A percentile compares a stretch with the other conserved stretches of the same genome.
Evolutionary conservation across 1,284 basidiomycete species (phyloP).

Genomic region (Cryptococcus jaspeensis): DNA sequence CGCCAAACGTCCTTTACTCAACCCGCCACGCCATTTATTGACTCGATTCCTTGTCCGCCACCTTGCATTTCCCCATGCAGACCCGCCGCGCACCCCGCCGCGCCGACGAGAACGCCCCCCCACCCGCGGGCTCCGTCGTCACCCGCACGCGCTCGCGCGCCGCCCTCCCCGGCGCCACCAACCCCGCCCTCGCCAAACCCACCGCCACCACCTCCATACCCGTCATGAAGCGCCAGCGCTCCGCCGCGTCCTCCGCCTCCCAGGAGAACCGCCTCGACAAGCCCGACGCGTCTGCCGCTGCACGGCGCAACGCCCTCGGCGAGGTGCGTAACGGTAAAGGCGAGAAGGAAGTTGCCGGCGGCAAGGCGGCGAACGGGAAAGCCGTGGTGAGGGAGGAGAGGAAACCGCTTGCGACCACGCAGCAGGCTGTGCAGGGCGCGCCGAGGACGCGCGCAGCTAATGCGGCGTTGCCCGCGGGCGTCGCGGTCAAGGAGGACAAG

Average conservation of each 20-base stretch:
- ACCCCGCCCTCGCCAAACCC: slow-evolving; percentile 15
- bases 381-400: slow-evolving; percentile 17
- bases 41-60: too few species aligned
- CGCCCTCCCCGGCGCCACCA: slow-evolving; percentile 6
- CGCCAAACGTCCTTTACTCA: too few species aligned
- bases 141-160: slow-evolving; percentile 24
- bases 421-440: slow-evolving; percentile 5
- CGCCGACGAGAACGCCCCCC: slow-evolving; percentile 47
- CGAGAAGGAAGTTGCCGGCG: slow-evolving; percentile 5
- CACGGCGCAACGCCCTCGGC: slow-evolving; percentile 44
- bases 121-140: slow-evolving; percentile 22
- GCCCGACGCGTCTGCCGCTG: slow-evolving; percentile 16
- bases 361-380: slow-evolving; percentile 11
- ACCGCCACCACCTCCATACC: slow-evolving; percentile 32
- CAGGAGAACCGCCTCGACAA: slow-evolving; percentile 12
- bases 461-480: neutral
- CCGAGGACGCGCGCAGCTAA: slow-evolving; percentile 5
- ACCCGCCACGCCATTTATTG: too few species aligned
- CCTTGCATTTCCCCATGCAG: slow-evolving; percentile 20
- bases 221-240: slow-evolving; percentile 35
- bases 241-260: slow-evolving; percentile 17
- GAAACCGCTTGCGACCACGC: slow-evolving; percentile 26
- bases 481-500: slow-evolving; percentile 17
- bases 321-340: slow-evolving; percentile 43
- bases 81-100: slow-evolving; percentile 41